phyloP scores from a whole-genome alignment of 2,329 filamentous ascomycete genomes.

The Thielaviopsis musarum region DNA sequence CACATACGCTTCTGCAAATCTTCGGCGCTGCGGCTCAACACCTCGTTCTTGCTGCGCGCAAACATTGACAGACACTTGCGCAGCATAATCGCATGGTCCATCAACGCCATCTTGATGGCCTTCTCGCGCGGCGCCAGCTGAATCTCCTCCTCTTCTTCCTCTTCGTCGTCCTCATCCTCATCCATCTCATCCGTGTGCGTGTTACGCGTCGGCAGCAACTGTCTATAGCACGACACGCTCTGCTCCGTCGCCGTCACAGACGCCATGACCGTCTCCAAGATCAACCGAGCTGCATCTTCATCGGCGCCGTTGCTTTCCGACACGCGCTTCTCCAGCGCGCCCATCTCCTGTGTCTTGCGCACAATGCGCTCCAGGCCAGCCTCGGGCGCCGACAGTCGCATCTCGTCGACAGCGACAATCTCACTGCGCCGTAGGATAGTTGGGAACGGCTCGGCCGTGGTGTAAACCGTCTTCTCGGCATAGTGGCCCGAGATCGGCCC shows the following conservation, averaged over 20 bases:
- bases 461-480: constrained; percentile 72
- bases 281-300: constrained; percentile 46
- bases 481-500: constrained; percentile 57
- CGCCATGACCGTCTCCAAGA: constrained; percentile 61
- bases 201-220: constrained; percentile 43
- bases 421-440: constrained; percentile 82
- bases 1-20: constrained; percentile 48
- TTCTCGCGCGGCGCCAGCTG: constrained; percentile 48
- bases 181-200: constrained; percentile 23
- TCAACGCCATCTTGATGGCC: constrained; percentile 66
- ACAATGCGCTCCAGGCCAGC: constrained; percentile 83
- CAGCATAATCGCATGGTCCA: constrained; percentile 79
- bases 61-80: constrained; percentile 64
- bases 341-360: constrained; percentile 77
- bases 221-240: constrained; percentile 62
- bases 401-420: constrained; percentile 50
- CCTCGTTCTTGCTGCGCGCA: constrained; percentile 43
- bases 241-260: constrained; percentile 63
- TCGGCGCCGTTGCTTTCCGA: constrained; percentile 42
- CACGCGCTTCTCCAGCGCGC: constrained; percentile 56
- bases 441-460: constrained; percentile 72
- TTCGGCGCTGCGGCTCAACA: constrained; percentile 36
- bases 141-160: constrained; percentile 25
- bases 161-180: constrained; percentile 16
- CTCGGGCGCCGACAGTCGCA: constrained; percentile 57